These are phyloP conservation scores for Yamadazyma laniorum DNA, from an alignment of 805 yeast species.

Conservation along the genomic window DNA sequence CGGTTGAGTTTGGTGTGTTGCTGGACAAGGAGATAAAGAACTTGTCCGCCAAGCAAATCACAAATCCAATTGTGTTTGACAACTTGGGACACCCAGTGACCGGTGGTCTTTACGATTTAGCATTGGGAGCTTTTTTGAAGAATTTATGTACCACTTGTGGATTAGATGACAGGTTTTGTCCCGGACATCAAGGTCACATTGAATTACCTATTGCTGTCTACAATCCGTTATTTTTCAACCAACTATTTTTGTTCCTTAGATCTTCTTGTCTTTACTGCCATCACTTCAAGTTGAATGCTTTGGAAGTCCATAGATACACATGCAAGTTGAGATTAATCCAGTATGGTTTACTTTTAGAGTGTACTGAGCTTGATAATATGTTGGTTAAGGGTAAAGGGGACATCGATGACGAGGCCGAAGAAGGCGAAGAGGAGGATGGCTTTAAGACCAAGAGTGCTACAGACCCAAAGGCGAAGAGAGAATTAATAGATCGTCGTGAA, in stretches of 20 bases:
- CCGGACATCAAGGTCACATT: conserved; percentile 98
- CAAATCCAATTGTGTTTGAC: conserved; percentile 94
- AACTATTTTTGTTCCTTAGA: conserved; percentile 80
- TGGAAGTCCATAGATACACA: conserved; percentile 71
- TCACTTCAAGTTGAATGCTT: conserved; percentile 65
- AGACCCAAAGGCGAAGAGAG: conserved; percentile 41
- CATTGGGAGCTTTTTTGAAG: conserved; percentile 90
- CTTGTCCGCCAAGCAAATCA: conserved; percentile 91
- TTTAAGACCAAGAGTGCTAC: conserved; percentile 25
- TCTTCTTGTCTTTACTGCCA: conserved; percentile 89
- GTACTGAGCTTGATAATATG: conserved; percentile 68
- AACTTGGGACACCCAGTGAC: conserved; percentile 92
- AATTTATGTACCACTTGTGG: conserved; percentile 96
- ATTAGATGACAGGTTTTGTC: conserved; percentile 88
- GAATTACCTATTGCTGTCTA: conserved; percentile 94
- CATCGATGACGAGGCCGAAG: conserved; percentile 41
- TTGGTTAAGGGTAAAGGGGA: conserved; percentile 35
- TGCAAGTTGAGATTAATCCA: conserved; percentile 82
- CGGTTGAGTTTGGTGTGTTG: conserved; percentile 89
- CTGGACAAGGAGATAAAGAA: conserved; percentile 78
- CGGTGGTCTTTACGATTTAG: conserved; percentile 90
- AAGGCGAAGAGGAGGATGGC: conserved; percentile 47
- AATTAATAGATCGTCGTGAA: conserved; percentile 59
- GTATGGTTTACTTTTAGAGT: conserved; percentile 82
- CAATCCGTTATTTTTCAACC: conserved; percentile 92